Evolutionary conservation across 140 eudicot species (phyloP).

Genomic region (Senecio squalidus): DNA sequence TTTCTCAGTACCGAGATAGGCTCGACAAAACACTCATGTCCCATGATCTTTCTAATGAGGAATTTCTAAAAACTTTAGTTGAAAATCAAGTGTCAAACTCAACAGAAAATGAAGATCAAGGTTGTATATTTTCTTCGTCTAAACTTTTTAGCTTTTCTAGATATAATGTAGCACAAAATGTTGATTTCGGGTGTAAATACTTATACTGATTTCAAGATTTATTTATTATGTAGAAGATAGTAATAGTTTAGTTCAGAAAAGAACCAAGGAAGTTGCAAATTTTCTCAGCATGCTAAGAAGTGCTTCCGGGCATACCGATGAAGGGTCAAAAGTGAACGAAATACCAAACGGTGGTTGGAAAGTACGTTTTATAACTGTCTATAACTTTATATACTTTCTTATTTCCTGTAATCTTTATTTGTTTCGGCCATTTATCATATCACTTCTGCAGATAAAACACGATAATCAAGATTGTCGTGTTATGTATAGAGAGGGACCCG

Average conservation of each 20-base stretch:
- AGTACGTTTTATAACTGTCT: constrained; percentile 36
- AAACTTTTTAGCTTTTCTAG: neutral
- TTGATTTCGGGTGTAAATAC: neutral
- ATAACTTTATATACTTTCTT: constrained; percentile 3
- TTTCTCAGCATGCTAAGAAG: constrained; percentile 75
- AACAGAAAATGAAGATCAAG: constrained; percentile 27
- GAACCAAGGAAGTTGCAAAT: constrained; percentile 60
- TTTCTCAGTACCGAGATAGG: constrained; percentile 49
- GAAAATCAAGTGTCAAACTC: constrained; percentile 63
- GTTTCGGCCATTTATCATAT: constrained; percentile 2
- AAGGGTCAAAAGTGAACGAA: constrained; percentile 28
- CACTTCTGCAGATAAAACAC: constrained; percentile 58
- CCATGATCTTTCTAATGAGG: constrained; percentile 55
- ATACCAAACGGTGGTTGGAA: constrained; percentile 63
- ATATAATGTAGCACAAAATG: neutral
- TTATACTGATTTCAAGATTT: constrained; percentile 4
- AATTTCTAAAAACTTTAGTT: constrained; percentile 48
- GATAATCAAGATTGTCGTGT: constrained; percentile 87
- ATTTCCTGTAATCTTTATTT: neutral
- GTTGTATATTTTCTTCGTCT: constrained; percentile 21
- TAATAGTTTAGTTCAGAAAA: constrained; percentile 44
- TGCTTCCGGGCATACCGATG: constrained; percentile 43
- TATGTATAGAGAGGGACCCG: constrained; percentile 93
- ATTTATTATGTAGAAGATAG: constrained; percentile 37
- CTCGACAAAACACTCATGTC: constrained; percentile 73